Percentiles rank a stretch among this genome's conserved stretches.
phyloP scores from a whole-genome alignment of 2,329 filamentous ascomycete species.

The Phialophora chinensis region DNA sequence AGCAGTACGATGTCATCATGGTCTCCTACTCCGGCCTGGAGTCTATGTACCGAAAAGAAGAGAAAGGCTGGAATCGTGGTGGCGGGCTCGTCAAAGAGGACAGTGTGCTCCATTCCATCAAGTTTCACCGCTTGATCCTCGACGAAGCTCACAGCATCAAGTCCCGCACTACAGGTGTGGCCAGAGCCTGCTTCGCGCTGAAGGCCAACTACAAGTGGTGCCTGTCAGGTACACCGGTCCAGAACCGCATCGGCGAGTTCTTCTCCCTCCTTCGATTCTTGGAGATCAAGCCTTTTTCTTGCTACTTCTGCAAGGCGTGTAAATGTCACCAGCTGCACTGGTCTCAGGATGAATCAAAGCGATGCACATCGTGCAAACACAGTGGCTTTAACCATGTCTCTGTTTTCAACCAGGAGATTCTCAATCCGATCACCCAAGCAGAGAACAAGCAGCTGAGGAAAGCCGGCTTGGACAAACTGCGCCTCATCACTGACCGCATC shows the following conservation, averaged over 20 bases:
- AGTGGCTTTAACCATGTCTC: slow-evolving; percentile 72
- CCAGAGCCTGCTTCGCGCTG: slow-evolving; percentile 91
- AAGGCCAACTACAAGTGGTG: slow-evolving; percentile 93
- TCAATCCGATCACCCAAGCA: slow-evolving; percentile 76
- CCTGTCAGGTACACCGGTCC: slow-evolving; percentile 89
- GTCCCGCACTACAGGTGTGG: slow-evolving; percentile 81
- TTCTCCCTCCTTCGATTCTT: slow-evolving; percentile 94
- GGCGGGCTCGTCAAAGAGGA: slow-evolving; percentile 80
- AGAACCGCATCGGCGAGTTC: slow-evolving; percentile 96
- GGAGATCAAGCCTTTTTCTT: slow-evolving; percentile 84
- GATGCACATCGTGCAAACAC: slow-evolving; percentile 73
- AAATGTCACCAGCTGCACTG: slow-evolving; percentile 82
- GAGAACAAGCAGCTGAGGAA: slow-evolving; percentile 62
- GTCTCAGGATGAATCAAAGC: slow-evolving; percentile 73
- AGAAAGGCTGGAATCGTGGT: slow-evolving; percentile 84
- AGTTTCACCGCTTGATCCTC: slow-evolving; percentile 89
- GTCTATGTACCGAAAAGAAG: slow-evolving; percentile 89
- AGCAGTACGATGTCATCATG: slow-evolving; percentile 89
- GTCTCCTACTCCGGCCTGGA: slow-evolving; percentile 86
- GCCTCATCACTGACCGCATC: slow-evolving; percentile 86
- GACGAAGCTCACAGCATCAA: slow-evolving; percentile 97
- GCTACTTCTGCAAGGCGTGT: slow-evolving; percentile 92
- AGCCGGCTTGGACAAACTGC: slow-evolving; percentile 78
- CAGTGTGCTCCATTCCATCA: slow-evolving; percentile 78
- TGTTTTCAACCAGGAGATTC: slow-evolving; percentile 91